phyloP scores from a whole-genome alignment of 305 asterid genomes.

The Ruellia speciosa region DNA sequence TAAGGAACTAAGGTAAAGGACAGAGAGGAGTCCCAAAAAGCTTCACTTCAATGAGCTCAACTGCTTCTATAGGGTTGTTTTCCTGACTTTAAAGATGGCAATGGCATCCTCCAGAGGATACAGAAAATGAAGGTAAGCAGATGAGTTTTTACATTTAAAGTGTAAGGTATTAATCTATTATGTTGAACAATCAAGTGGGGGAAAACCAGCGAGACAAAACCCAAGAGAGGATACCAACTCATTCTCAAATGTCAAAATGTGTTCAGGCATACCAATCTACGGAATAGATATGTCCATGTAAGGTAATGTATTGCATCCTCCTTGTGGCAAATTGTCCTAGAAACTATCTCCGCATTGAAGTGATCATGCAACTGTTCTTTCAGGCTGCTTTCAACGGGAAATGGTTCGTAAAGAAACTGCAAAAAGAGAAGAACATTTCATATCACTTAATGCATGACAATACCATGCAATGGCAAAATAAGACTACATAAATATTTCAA shows the following conservation, averaged over 20 bases:
- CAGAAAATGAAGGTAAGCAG: too few relatives aligned
- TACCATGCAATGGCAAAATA: conserved; percentile 14
- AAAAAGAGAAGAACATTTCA: conserved; percentile 20
- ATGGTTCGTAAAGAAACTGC: conserved; percentile 97
- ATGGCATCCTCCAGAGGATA: too few relatives aligned
- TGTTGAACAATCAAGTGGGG: background rate
- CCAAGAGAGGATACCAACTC: conserved; percentile 14
- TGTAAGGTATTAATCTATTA: too few relatives aligned
- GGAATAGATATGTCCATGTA: conserved; percentile 95
- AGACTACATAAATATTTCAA: conserved; percentile 16
- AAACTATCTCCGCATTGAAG: conserved; percentile 92
- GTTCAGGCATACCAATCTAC: conserved; percentile 68
- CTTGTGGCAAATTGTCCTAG: conserved; percentile 86
- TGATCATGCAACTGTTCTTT: conserved; percentile 93
- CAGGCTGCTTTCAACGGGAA: conserved; percentile 99
- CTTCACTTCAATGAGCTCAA: too few relatives aligned
- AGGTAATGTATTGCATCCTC: conserved; percentile 96
- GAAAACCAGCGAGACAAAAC: conserved; percentile 9
- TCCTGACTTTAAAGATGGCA: too few relatives aligned
- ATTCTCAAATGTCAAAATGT: conserved; percentile 17
- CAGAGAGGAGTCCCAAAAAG: too few relatives aligned
- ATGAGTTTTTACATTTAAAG: too few relatives aligned
- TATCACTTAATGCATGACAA: conserved; percentile 18
- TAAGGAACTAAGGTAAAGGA: too few relatives aligned
- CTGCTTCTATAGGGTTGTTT: too few relatives aligned